Percentiles rank a stretch among this genome's conserved stretches.
phyloP scores from a whole-genome alignment of 108 stramenopile genomes.

The Tribonema minus region DNA sequence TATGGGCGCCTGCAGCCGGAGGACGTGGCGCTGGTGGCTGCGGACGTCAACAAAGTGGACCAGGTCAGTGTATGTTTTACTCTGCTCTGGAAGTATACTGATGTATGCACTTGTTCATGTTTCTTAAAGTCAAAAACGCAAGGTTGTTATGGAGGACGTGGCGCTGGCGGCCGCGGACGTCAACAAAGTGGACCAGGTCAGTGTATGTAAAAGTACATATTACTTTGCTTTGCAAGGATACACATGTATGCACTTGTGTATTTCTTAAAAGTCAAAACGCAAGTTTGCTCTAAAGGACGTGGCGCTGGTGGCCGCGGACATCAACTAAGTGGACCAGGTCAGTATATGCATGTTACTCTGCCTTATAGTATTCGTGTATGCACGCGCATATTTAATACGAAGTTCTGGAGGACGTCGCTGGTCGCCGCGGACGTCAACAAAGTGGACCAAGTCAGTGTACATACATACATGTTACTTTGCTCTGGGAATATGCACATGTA shows the following conservation, averaged over 20 bases:
- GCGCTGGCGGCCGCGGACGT: constrained; percentile 22
- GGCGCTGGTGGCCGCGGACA: constrained; percentile 23
- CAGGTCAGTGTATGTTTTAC: too few relatives aligned
- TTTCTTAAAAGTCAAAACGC: not conserved
- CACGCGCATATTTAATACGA: not conserved
- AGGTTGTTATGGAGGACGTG: not conserved
- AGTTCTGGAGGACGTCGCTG: constrained; percentile 3
- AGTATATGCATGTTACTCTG: not conserved
- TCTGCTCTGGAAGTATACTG: not conserved
- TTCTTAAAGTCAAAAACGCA: not conserved
- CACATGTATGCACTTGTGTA: not conserved
- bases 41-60: constrained; percentile 19
- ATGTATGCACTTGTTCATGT: not conserved
- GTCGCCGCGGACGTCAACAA: constrained; percentile 23
- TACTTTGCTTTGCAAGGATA: not conserved
- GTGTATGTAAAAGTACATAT: not conserved
- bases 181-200: constrained; percentile 16
- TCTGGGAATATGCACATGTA: too few relatives aligned
- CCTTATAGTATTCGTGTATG: not conserved
- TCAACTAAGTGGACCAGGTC: constrained; percentile 2
- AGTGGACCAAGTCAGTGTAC: constrained; percentile 10
- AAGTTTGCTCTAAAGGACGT: not conserved
- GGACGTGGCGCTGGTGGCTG: constrained; percentile 18
- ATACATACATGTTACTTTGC: too few relatives aligned
- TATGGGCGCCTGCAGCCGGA: constrained; percentile 3